phyloP scores from a whole-genome alignment of 2,329 filamentous ascomycete genomes.

The Microdochium nivale region DNA sequence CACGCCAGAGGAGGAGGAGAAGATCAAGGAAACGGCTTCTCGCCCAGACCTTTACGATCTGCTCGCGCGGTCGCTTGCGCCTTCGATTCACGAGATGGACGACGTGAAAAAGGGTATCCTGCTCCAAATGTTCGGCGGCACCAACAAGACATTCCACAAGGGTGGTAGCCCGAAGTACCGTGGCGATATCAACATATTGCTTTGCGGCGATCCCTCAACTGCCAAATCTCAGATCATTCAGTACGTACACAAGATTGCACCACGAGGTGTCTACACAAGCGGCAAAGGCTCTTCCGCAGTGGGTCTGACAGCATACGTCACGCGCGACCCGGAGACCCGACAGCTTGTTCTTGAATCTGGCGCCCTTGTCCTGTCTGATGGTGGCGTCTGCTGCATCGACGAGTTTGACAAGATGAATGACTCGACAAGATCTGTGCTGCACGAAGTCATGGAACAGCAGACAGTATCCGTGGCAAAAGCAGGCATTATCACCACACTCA shows the following conservation, averaged over 20 bases:
- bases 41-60: conserved; percentile 89
- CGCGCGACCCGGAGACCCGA: conserved; percentile 70
- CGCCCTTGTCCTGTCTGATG: conserved; percentile 70
- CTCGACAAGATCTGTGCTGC: conserved; percentile 67
- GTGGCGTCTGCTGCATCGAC: conserved; percentile 77
- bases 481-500: conserved; percentile 93
- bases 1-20: conserved; percentile 76
- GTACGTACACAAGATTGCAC: conserved; percentile 96
- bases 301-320: conserved; percentile 73
- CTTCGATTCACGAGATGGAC: conserved; percentile 95
- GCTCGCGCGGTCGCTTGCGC: conserved; percentile 80
- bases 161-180: conserved; percentile 92
- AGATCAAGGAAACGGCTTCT: conserved; percentile 72
- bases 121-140: conserved; percentile 91
- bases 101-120: conserved; percentile 98
- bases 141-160: conserved; percentile 96
- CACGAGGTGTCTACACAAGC: conserved; percentile 74
- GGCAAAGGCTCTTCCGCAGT: conserved; percentile 76
- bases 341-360: conserved; percentile 76
- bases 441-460: conserved; percentile 86
- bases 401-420: conserved; percentile 86
- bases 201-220: conserved; percentile 95
- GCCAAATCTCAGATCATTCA: conserved; percentile 90
- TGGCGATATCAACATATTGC: conserved; percentile 93
- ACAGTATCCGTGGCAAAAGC: conserved; percentile 82